phyloP scores from a whole-genome alignment of 2,329 filamentous ascomycete genomes.

The Dothistroma pini region DNA sequence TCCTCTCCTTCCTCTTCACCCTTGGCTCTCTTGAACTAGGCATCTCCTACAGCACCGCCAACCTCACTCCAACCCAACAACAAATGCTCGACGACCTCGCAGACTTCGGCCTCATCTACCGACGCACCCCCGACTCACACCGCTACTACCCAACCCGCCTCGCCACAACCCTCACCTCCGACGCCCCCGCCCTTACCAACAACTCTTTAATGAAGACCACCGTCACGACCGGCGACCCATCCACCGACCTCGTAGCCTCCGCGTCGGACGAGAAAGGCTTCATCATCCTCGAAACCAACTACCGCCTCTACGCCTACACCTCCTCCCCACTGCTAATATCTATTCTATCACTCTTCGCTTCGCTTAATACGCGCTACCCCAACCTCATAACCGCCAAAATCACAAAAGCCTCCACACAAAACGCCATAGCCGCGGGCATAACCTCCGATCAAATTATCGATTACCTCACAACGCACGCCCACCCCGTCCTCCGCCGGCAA shows the following conservation, averaged over 20 bases:
- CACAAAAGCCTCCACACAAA: slow-evolving; percentile 80
- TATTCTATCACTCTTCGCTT: slow-evolving; percentile 84
- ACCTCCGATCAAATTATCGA: slow-evolving; percentile 92
- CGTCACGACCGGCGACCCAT: slow-evolving; percentile 37
- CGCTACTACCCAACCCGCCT: slow-evolving; percentile 86
- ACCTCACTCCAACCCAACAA: slow-evolving; percentile 73
- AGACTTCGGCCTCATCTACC: slow-evolving; percentile 90
- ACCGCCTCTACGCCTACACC: slow-evolving; percentile 95
- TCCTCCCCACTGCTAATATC: slow-evolving; percentile 90
- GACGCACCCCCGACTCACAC: slow-evolving; percentile 42
- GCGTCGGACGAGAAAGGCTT: slow-evolving; percentile 61
- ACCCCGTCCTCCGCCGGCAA: slow-evolving; percentile 83
- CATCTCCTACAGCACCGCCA: slow-evolving; percentile 81
- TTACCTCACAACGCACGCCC: slow-evolving; percentile 87
- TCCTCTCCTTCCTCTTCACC: slow-evolving; percentile 93
- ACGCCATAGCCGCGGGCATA: slow-evolving; percentile 75
- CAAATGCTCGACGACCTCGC: slow-evolving; percentile 88
- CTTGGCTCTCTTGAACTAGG: slow-evolving; percentile 90
- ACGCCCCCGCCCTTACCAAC: slow-evolving; percentile 68
- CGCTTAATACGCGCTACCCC: slow-evolving; percentile 83
- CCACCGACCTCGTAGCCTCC: slow-evolving; percentile 36
- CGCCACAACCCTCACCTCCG: slow-evolving; percentile 84
- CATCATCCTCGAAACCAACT: slow-evolving; percentile 97
- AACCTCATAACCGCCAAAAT: slow-evolving; percentile 92
- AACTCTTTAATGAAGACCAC: slow-evolving; percentile 64